phyloP scores from a whole-genome alignment of 2,329 filamentous ascomycete species.

The Dactylonectria estremocensis region DNA sequence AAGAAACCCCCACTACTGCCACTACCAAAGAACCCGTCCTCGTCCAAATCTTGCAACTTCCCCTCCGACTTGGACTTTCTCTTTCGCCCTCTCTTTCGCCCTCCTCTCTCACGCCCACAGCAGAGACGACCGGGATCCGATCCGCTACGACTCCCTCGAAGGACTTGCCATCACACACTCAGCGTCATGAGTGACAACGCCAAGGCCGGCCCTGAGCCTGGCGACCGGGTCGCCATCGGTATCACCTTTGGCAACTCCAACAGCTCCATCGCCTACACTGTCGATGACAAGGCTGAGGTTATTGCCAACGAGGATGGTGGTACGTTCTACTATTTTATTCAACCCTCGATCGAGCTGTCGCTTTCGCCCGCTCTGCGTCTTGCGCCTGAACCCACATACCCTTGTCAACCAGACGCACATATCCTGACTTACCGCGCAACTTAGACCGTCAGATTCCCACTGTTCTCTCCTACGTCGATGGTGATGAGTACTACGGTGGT shows the following conservation, averaged over 20 bases:
- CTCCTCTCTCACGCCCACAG: conserved; percentile 19
- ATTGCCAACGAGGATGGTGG: conserved; percentile 99
- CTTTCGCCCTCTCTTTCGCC: conserved; percentile 24
- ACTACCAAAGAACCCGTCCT: conserved; percentile 34
- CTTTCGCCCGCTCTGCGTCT: neutral
- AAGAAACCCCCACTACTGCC: conserved; percentile 48
- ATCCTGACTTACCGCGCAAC: conserved; percentile 37
- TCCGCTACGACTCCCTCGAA: conserved; percentile 23
- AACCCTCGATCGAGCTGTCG: neutral
- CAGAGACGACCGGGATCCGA: conserved; percentile 29
- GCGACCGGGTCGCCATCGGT: conserved; percentile 83
- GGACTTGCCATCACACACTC: conserved; percentile 26
- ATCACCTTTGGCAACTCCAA: conserved; percentile 99
- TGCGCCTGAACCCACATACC: neutral
- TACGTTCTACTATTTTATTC: conserved; percentile 59
- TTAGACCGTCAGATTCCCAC: conserved; percentile 96
- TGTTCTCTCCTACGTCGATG: conserved; percentile 93
- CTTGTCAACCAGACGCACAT: neutral
- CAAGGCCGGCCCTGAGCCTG: conserved; percentile 65
- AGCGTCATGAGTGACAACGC: conserved; percentile 64
- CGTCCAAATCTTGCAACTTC: conserved; percentile 39
- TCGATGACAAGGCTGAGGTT: conserved; percentile 95
- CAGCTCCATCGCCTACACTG: conserved; percentile 95
- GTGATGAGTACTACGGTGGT: conserved; percentile 95
- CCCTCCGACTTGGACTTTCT: conserved; percentile 25